Evolutionary conservation across 2,329 filamentous ascomycete genomes (phyloP).

Genomic region (Xylariaceae sp.): DNA sequence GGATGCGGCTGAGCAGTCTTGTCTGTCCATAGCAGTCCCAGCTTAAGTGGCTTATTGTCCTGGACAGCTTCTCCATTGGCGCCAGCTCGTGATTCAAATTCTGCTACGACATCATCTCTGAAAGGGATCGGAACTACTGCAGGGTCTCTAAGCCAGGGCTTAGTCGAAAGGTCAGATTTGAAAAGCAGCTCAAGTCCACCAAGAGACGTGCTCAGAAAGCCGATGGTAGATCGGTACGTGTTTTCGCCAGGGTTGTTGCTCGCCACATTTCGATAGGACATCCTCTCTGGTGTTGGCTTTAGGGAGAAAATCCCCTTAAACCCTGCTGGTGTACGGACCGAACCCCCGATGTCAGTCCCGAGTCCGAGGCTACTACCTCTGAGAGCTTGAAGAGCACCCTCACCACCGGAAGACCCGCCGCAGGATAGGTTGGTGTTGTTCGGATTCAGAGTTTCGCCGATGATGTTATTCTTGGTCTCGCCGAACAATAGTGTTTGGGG

Average conservation of each 20-base stretch:
- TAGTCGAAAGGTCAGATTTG: conserved; percentile 31
- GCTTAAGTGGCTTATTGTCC: conserved; percentile 32
- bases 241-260: not conserved
- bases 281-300: conserved; percentile 40
- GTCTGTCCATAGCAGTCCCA: conserved; percentile 59
- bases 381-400: conserved; percentile 53
- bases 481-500: conserved; percentile 55
- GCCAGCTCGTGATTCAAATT: conserved; percentile 29
- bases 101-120: conserved; percentile 15
- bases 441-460: conserved; percentile 51
- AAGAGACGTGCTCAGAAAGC: conserved; percentile 53
- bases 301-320: conserved; percentile 46
- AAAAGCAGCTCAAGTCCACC: conserved; percentile 45
- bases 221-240: conserved; percentile 38
- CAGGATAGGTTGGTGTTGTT: conserved; percentile 48
- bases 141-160: conserved; percentile 29
- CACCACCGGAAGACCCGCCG: conserved; percentile 56
- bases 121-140: conserved; percentile 23
- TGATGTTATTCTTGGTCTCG: conserved; percentile 50
- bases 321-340: conserved; percentile 46
- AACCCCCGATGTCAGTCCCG: conserved; percentile 52
- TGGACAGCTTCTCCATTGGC: conserved; percentile 24
- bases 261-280: conserved; percentile 36
- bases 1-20: conserved; percentile 60
- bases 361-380: conserved; percentile 52